phyloP scores from a whole-genome alignment of 164 flowering plant genomes.

The Vitis vinifera region ASM3070453v1 NC_081812.1:16806501-16807000 shows the following conservation, averaged over 20 bases:
- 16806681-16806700: conserved; percentile 13
- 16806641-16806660: neutral
- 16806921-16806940: conserved; percentile 76
- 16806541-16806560: neutral
- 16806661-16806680: conserved; percentile 9
- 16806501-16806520: neutral
- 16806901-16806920: conserved; percentile 59
- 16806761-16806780: conserved; percentile 14
- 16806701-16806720: conserved; percentile 17
- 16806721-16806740: conserved; percentile 14
- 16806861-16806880: conserved; percentile 59
- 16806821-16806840: conserved; percentile 25
- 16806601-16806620: neutral
- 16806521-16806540: neutral
- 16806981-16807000: conserved; percentile 68
- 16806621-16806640: conserved; percentile 3
- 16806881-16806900: conserved; percentile 55
- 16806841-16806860: conserved; percentile 64
- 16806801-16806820: conserved; percentile 23
- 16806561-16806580: neutral
- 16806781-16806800: conserved; percentile 11
- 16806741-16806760: conserved; percentile 13
- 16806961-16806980: conserved; percentile 9
- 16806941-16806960: conserved; percentile 67
- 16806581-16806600: neutral